Percentiles rank a stretch among this genome's conserved stretches.
phyloP scores from a whole-genome alignment of 1,139 yeast species.

The Pichia sp. region DNA sequence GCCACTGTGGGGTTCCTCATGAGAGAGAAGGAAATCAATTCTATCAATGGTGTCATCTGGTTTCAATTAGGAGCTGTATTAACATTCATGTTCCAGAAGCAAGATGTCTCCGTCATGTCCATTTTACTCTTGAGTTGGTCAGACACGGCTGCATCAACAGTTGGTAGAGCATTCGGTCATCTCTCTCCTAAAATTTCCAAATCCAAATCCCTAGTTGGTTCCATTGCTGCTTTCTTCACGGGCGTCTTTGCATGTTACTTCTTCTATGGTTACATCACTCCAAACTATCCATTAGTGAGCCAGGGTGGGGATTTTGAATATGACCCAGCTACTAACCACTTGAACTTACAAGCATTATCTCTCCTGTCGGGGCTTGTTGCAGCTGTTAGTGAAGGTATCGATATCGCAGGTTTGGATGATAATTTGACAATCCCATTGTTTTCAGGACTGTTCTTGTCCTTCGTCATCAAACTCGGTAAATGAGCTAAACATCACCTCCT shows the following conservation, averaged over 20 bases:
- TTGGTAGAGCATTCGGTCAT: conserved; percentile 80
- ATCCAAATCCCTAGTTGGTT: conserved; percentile 83
- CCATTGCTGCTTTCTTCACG: conserved; percentile 72
- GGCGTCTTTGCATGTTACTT: conserved; percentile 62
- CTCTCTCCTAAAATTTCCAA: conserved; percentile 70
- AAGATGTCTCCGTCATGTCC: conserved; percentile 74
- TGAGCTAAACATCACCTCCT: too few relatives aligned
- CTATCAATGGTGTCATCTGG: conserved; percentile 80
- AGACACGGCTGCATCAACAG: conserved; percentile 93
- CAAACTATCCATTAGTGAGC: conserved; percentile 40
- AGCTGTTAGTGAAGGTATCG: conserved; percentile 78
- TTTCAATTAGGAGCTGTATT: conserved; percentile 71
- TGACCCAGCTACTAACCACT: conserved; percentile 51
- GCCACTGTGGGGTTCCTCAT: conserved; percentile 67
- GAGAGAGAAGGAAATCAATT: conserved; percentile 69
- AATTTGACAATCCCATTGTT: conserved; percentile 85
- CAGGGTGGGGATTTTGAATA: conserved; percentile 56
- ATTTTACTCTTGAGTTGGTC: conserved; percentile 88
- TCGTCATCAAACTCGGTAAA: conserved; percentile 9
- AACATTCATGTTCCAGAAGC: conserved; percentile 64
- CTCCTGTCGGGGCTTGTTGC: conserved; percentile 72
- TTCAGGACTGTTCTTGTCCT: conserved; percentile 9
- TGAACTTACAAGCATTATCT: conserved; percentile 48
- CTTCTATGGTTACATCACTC: conserved; percentile 68
- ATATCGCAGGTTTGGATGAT: conserved; percentile 73